Conservation (phyloP, 306 rosid genomes). For the Quercus aquifolioides region DNA sequence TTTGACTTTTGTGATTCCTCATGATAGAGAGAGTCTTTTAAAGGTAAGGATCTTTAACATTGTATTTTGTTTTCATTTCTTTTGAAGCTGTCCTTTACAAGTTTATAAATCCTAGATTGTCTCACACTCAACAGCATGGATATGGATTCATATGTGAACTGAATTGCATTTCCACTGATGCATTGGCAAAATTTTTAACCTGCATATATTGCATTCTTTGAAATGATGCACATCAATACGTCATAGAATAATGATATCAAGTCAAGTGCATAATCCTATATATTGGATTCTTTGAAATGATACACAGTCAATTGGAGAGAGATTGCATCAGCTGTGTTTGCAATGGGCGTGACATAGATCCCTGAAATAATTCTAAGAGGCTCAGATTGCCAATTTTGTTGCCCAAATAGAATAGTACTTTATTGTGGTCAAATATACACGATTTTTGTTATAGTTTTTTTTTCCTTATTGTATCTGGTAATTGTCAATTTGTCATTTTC, state of each 20-base stretch:
- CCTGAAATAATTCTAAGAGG: too few species aligned
- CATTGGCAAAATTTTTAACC: background rate
- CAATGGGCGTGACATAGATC: background rate
- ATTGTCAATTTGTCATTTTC: background rate
- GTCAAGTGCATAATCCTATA: background rate
- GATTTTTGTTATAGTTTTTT: too few species aligned
- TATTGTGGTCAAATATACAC: too few species aligned
- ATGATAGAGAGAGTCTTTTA: conserved; percentile 58
- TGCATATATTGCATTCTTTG: too few species aligned
- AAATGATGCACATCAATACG: too few species aligned
- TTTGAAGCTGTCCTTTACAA: background rate
- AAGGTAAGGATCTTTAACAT: conserved; percentile 31
- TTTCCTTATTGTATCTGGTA: too few species aligned
- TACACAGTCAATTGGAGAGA: background rate
- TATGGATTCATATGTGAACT: background rate
- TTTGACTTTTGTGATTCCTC: conserved; percentile 78
- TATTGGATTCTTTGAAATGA: background rate
- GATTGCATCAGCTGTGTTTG: background rate
- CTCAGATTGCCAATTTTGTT: too few species aligned
- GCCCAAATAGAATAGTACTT: too few species aligned
- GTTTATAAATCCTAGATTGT: background rate
- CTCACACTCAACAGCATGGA: background rate
- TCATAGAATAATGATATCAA: background rate
- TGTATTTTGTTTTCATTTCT: background rate
- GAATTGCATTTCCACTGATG: background rate